Evolutionary conservation across 495 filamentous ascomycete species (phyloP), one percentile per base, ranked within the genome.

Genomic region (Neurospora discreta): DNA sequence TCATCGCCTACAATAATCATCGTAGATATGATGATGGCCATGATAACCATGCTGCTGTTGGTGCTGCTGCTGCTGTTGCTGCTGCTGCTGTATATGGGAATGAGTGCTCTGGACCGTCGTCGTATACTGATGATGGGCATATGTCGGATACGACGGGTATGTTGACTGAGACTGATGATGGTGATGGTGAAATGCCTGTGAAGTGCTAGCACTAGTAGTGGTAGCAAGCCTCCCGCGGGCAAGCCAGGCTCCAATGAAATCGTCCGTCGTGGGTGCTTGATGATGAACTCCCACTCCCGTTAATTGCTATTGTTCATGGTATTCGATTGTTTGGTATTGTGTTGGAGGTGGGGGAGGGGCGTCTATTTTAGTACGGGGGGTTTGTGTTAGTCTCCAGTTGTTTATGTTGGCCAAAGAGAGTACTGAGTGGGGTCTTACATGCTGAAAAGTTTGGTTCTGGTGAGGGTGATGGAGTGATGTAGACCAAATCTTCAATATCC

Each of bases 401-500:
- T 36, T 58, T 39, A 26, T 70, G 16, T 8, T 38, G 10, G 5
- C 26, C 42, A n/a, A 39, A 16, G 26, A 8, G 13, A 60, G 11
- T 43, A 30, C 13, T 8, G 5, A 60, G 5, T 43, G 18, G 2
- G 40, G 20, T 46, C 74, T 76, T 58, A 76, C 75, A 74, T 40
- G 71, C 36, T 15, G 69, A 73, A 11, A 38, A 58, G 16, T 36
- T 18, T 6, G 46, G 60, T 33, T 75, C 71, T 43, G 68, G 23
- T 60, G 76, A 46, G n/a, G 78, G 75, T 3, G 75, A 68, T 6
- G 75, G 75, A 16, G 77, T 79, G 36, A 76, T 71, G 69, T 74
- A 80, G 4, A 72, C 65, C 15, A 80, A 39, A 42, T 80, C 78
- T 46, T 80, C 77, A 9, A 80, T 58, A 7, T 71, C 41, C 42